phyloP scores from a whole-genome alignment of 352 stramenopile species.

The Phytophthora quininea region DNA sequence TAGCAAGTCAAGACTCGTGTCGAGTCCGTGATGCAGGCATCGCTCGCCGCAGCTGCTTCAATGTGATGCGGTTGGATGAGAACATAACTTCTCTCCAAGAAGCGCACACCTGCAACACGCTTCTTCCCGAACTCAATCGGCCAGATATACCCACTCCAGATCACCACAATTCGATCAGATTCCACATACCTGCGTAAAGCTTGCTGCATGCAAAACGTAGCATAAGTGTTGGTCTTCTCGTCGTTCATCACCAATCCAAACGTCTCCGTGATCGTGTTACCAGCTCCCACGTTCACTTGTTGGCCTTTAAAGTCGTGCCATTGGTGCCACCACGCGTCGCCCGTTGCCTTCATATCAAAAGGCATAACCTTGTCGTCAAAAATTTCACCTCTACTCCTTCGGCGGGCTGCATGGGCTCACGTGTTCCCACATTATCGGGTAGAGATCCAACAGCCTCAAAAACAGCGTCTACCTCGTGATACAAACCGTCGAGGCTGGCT shows the following conservation, averaged over 20 bases:
- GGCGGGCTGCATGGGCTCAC: slow-evolving; percentile 28
- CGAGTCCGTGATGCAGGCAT: slow-evolving; percentile 6
- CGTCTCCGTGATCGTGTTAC: slow-evolving; percentile 53
- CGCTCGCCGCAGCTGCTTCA: slow-evolving; percentile 11
- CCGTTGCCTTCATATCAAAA: slow-evolving; percentile 34
- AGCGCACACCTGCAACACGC: slow-evolving; percentile 41
- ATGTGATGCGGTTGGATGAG: slow-evolving; percentile 43
- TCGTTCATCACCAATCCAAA: slow-evolving; percentile 53
- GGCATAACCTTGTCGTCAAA: slow-evolving; percentile 35
- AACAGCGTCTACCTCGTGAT: slow-evolving; percentile 35
- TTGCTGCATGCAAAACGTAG: slow-evolving; percentile 55
- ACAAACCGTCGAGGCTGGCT: slow-evolving; percentile 27
- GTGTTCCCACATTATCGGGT: slow-evolving; percentile 5
- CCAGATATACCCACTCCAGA: slow-evolving; percentile 57
- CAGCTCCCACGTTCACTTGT: slow-evolving; percentile 10
- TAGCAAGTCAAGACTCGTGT: slow-evolving; percentile 51
- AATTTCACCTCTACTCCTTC: slow-evolving; percentile 36
- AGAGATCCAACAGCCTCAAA: slow-evolving; percentile 27
- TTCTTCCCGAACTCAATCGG: slow-evolving; percentile 53
- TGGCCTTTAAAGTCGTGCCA: slow-evolving; percentile 31
- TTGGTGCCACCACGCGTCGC: slow-evolving; percentile 38
- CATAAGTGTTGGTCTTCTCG: slow-evolving; percentile 42
- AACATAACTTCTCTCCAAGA: slow-evolving; percentile 59
- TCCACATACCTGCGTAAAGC: slow-evolving; percentile 55
- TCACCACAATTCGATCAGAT: slow-evolving; percentile 53